Base-by-base conservation (phyloP, 345 rosid species). In the Eucalyptus pauciflora region DNA sequence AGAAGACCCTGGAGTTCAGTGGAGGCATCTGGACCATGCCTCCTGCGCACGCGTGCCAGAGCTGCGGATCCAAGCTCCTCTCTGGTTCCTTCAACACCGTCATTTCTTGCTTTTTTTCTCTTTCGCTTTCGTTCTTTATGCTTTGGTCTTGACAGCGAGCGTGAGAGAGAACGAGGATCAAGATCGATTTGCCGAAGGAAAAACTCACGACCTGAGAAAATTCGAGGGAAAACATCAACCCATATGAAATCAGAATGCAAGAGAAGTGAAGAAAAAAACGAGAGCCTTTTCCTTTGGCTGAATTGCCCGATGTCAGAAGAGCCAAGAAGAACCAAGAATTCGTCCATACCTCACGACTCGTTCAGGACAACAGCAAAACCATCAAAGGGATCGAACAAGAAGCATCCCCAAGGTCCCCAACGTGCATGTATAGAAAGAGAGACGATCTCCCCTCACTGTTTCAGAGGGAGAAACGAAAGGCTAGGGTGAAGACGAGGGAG, bases 21-120 rank as follows among this genome's bases (percentile, higher is more conserved):
- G 93, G 89, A 58, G 99, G 99, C 88, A 98, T 96, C 90, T 95
- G 98, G 54, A 98, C 96, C 98, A 98, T 94, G 85, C 97, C 93
- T 86, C 99, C 99, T 31, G 99, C 99, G 90, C 99, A 98, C 27
- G 98, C 99, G 89, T 95, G 99, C 99, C 99, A 98, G 88, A 98
- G 93, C 88, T 95, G 99, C 67, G 98, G 95, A 95, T 96, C 98
- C 91, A 98, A 93, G 92, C 94, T 91, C 90, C 91, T 93, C 90
- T 92, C 96, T 86, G 71, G 62, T 89, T 95, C 97, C 94, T 90
- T 91, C 94, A 92, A 22, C n/a, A 48, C 33, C 5, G 56, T 50
- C 87, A 85, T 46, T 85, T 85, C 86, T 85, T 27, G 86, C 86
- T 45, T 37, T 16, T 86, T 22, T 17, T 86, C 5, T 29, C 56